Evolutionary conservation across 805 yeast species (phyloP).

Genomic region (Saturnispora dispora): DNA sequence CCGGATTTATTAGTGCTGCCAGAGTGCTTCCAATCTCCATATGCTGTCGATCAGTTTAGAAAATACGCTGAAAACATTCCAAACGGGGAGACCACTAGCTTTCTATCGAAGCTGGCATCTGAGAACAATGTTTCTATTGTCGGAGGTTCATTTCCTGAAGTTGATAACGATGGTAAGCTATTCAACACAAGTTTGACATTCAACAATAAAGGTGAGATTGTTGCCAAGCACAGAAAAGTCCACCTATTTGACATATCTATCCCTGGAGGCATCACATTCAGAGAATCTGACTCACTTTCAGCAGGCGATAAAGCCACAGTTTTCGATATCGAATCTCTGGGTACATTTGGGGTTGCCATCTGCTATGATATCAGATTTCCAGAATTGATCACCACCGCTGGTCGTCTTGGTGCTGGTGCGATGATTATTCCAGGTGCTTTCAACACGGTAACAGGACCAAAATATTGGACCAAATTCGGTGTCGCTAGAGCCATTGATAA

Average conservation of each 20-base stretch:
- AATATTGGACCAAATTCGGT: conserved; percentile 74
- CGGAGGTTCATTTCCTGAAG: conserved; percentile 92
- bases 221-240: conserved; percentile 84
- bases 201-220: conserved; percentile 58
- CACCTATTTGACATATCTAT: conserved; percentile 90
- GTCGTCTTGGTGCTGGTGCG: conserved; percentile 59
- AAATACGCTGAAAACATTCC: conserved; percentile 87
- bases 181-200: conserved; percentile 74
- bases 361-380: conserved; percentile 80
- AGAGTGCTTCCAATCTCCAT: conserved; percentile 95
- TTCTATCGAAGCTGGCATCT: conserved; percentile 59
- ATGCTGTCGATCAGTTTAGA: conserved; percentile 76
- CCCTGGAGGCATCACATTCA: conserved; percentile 82
- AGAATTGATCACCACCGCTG: conserved; percentile 62
- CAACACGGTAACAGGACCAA: conserved; percentile 76
- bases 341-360: conserved; percentile 72
- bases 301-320: conserved; percentile 82
- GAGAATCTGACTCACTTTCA: conserved; percentile 65
- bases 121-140: conserved; percentile 54
- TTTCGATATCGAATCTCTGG: conserved; percentile 52
- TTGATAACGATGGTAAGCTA: conserved; percentile 45
- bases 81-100: conserved; percentile 53
- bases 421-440: conserved; percentile 82
- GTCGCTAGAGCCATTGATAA: conserved; percentile 69
- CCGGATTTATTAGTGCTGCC: conserved; percentile 79